A percentile compares a stretch with the other conserved stretches of the same genome.
Conservation (phyloP, 352 stramenopile species). For the Halophytophthora polymorphica region DNA sequence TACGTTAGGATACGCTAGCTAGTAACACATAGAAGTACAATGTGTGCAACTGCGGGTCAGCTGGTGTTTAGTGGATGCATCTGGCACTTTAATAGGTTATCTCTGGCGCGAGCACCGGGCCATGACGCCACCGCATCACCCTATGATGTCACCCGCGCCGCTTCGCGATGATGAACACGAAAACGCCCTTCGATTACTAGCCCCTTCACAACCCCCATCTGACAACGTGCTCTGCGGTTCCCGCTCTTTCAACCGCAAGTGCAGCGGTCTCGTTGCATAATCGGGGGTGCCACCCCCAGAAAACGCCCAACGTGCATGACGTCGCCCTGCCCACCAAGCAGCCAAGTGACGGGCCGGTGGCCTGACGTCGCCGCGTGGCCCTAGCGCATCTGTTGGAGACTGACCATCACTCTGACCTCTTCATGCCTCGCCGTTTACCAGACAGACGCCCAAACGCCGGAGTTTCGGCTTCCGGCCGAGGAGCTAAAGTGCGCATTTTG, state of each 20-base stretch:
- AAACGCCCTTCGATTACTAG: too few species aligned
- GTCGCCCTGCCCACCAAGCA: conserved; percentile 13
- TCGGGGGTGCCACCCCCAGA: conserved; percentile 3
- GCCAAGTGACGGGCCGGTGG: background rate
- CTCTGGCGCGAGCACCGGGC: background rate
- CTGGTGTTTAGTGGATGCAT: too few species aligned
- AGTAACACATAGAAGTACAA: too few species aligned
- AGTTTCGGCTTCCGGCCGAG: background rate
- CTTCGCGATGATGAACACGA: conserved; percentile 2
- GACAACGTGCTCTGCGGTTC: too few species aligned
- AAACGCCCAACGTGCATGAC: conserved; percentile 16
- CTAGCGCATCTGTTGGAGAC: background rate
- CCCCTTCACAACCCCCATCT: too few species aligned
- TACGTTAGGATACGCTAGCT: background rate
- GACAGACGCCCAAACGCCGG: too few species aligned
- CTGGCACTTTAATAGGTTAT: background rate
- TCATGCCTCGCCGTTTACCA: background rate
- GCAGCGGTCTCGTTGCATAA: too few species aligned
- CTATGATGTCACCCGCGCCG: conserved; percentile 35
- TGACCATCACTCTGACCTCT: conserved; percentile 17
- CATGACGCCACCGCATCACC: conserved; percentile 4
- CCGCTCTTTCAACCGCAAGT: too few species aligned
- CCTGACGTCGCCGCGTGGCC: background rate
- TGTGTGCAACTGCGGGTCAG: too few species aligned
- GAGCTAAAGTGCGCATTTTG: conserved; percentile 26